Evolutionary conservation across 2,329 filamentous ascomycete genomes (phyloP).

Genomic region (Fusarium cicatricum): DNA sequence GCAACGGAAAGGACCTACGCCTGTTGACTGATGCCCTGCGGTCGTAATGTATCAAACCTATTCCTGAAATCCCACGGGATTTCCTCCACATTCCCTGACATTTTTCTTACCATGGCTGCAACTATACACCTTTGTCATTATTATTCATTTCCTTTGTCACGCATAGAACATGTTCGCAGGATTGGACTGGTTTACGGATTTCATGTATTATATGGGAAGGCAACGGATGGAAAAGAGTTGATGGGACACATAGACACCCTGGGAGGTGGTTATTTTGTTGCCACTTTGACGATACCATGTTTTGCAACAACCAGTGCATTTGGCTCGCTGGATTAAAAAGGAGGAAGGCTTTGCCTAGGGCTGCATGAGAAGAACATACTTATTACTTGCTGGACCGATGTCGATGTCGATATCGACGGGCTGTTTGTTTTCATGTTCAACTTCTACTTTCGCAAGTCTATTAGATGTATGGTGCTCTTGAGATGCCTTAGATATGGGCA

Average conservation of each 20-base stretch:
- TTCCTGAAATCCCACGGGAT: neutral
- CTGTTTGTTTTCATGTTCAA: conserved; percentile 10
- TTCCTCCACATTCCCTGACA: neutral
- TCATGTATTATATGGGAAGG: conserved; percentile 35
- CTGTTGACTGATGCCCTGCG: conserved; percentile 48
- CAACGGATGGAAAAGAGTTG: neutral
- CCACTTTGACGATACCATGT: conserved; percentile 33
- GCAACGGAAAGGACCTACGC: conserved; percentile 54
- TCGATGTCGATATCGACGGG: conserved; percentile 9
- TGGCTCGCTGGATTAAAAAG: conserved; percentile 7
- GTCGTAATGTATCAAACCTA: neutral
- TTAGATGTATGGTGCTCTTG: conserved; percentile 9
- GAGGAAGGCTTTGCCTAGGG: neutral
- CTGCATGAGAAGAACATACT: conserved; percentile 5
- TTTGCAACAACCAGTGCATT: conserved; percentile 16
- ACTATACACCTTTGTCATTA: neutral
- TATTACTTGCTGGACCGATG: conserved; percentile 16
- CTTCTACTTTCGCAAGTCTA: conserved; percentile 10
- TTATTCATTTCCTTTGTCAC: conserved; percentile 29
- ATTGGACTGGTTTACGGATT: conserved; percentile 24
- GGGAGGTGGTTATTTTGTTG: conserved; percentile 17
- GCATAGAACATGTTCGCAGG: conserved; percentile 23
- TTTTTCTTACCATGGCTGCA: conserved; percentile 8
- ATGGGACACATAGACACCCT: conserved; percentile 23
- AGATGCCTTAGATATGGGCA: conserved; percentile 11